Base-by-base conservation (phyloP, 208 protist species). In the Wallacemonas sp. region DNA sequence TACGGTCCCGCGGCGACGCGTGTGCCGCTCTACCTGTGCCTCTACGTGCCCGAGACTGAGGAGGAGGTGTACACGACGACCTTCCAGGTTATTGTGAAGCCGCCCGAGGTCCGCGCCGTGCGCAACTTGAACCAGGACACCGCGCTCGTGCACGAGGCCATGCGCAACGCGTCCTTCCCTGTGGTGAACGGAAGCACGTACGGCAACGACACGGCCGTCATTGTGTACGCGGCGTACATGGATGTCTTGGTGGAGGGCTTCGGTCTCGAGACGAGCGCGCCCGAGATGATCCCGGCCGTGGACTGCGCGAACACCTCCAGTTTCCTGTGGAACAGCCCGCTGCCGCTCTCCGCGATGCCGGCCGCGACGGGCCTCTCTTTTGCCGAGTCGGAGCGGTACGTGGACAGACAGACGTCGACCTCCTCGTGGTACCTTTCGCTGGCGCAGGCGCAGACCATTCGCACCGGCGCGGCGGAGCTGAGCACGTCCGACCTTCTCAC, bases 221-320 rank as follows among this genome's bases (percentile, higher is more conserved):
- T 93, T 20, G 70, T 82, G 39, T 90, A 93, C 61, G 81, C 67
- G 2, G 61, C 79, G 22, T 81, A 61, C 72, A 83, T 90, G 65
- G 81, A 89, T 26, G 63, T 93, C 29, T 7, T 89, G 10, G 84
- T 93, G 46, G 80, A 86, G 29, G 87, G 87, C 10, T 88, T 90
- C 52, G 84, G 81, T 14, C 54, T 93, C 18, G 67, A 83, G 8
- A 78, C 71, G 42, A 29, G 45, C 28, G 68, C 76, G 48, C 77
- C 79, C 42, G 76, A 76, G 64, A 70, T 93, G 32, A 77, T 87
- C 20, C 87, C 87, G 25, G 83, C 87, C 20, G 62, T 82, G 41
- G 76, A 89, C 70, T 93, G 87, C 63, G 61, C 65, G 44, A 87
- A 91, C 70, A 65, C 72, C 18, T 84, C 79, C 2, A 89, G 71